These are phyloP conservation scores for Russula olivacea DNA, from an alignment of 768 basidiomycete species.

Conservation along the genomic window DNA sequence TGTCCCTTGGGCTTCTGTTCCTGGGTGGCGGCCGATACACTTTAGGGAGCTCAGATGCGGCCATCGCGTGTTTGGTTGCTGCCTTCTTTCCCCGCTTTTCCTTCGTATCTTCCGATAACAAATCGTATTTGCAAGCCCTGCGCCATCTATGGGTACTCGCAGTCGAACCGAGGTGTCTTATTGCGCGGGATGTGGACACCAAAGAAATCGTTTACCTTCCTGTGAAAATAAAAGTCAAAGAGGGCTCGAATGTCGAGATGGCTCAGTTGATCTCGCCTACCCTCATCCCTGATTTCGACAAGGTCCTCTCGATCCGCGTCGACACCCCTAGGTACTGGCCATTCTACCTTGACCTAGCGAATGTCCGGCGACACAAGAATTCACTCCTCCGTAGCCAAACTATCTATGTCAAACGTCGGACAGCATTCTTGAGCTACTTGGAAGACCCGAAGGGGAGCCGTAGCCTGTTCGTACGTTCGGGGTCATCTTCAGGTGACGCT, in stretches of 20 bases:
- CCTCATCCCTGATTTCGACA: conserved; percentile 82
- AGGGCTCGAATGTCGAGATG: conserved; percentile 54
- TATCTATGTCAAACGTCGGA: conserved; percentile 85
- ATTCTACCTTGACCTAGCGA: conserved; percentile 72
- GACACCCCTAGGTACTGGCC: conserved; percentile 97
- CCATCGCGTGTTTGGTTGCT: conserved; percentile 82
- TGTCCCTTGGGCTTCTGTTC: conserved; percentile 87
- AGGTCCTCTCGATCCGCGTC: conserved; percentile 72
- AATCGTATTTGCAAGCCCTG: conserved; percentile 84
- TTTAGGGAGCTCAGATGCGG: conserved; percentile 84
- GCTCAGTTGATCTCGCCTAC: conserved; percentile 88
- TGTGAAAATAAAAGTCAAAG: conserved; percentile 76
- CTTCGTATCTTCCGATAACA: conserved; percentile 75
- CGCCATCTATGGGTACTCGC: conserved; percentile 96
- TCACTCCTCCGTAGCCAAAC: conserved; percentile 72
- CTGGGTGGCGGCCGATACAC: conserved; percentile 91
- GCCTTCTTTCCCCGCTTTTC: conserved; percentile 92
- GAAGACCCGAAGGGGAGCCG: conserved; percentile 92
- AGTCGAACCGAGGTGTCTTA: conserved; percentile 86
- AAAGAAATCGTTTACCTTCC: conserved; percentile 89
- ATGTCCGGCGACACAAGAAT: conserved; percentile 60
- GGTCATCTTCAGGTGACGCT: conserved; percentile 76
- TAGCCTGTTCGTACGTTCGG: conserved; percentile 84
- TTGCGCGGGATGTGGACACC: conserved; percentile 89
- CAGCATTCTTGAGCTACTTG: conserved; percentile 88